Base-by-base conservation (phyloP, 73 alveolate species). In the Paraurostyla sp. region DNA sequence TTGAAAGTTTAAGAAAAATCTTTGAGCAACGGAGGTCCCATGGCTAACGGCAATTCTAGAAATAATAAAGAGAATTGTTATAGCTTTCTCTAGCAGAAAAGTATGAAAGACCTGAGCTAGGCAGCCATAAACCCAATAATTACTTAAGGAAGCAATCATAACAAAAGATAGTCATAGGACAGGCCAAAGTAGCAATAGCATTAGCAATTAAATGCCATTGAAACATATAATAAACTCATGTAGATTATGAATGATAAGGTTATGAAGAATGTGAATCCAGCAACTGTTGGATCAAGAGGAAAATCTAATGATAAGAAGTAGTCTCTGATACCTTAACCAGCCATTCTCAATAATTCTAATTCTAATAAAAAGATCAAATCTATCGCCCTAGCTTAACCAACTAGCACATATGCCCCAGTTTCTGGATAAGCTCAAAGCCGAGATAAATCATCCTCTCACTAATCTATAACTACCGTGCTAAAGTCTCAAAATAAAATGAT, bases 211-310 rank as follows among this genome's bases (percentile, higher is more conserved):
- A 73, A 73, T 73, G 71, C 86, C 13, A 43, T 73, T n/a, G 86
- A 73, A 20, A 73, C 86, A 16, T 73, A 73, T 29, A 73, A 73
- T 48, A 73, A 73, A 45, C 35, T 73, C 1, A 73, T 73, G 86
- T 49, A 73, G 46, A 73, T 73, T 45, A 73, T 73, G 86, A 73
- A 73, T 73, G 86, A 73, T 4, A 73, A 49, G 33, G 65, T 73
- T 6, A 16, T 73, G 49, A 73, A 73, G 29, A 42, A 73, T 48
- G 86, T 73, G 4, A 45, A 25, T 22, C 23, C 65, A 16, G 86
- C 71, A 11, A 4, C 30, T 73, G 46, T 58, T 38, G 86, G 86
- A 1, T 73, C 86, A n/a, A 73, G 86, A 73, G 86, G 86, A 6
- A 73, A 73, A 36, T 73, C 86, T 1, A 20, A 16, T 23, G 86